phyloP scores from a whole-genome alignment of 2,329 filamentous ascomycete genomes.

The Gaeumannomyces tritici region DNA sequence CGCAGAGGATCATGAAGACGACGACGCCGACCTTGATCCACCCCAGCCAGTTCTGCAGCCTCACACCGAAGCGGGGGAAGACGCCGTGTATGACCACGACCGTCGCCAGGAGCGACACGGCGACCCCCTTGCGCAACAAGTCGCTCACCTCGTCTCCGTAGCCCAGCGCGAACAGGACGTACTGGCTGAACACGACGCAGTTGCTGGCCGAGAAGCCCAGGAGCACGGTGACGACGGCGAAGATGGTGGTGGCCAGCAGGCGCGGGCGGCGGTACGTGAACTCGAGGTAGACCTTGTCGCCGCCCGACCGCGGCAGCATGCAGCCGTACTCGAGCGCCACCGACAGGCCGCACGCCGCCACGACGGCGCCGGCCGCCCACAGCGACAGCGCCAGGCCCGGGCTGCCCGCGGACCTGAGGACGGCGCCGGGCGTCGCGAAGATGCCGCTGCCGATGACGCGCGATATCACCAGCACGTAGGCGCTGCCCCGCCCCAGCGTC shows the following conservation, averaged over 20 bases:
- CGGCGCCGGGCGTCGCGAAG: slow-evolving; percentile 61
- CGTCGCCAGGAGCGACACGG: slow-evolving; percentile 42
- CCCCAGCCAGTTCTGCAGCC: slow-evolving; percentile 50
- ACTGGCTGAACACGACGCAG: slow-evolving; percentile 60
- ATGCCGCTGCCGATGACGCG: slow-evolving; percentile 63
- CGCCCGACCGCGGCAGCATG: slow-evolving; percentile 61
- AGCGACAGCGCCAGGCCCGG: slow-evolving; percentile 51
- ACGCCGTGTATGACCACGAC: slow-evolving; percentile 51
- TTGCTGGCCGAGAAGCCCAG: slow-evolving; percentile 62
- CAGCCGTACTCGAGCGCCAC: slow-evolving; percentile 59
- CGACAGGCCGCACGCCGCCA: slow-evolving; percentile 51
- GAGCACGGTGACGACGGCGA: slow-evolving; percentile 54
- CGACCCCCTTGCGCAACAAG: slow-evolving; percentile 42
- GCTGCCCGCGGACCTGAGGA: slow-evolving; percentile 57
- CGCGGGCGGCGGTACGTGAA: slow-evolving; percentile 55
- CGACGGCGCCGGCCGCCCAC: slow-evolving; percentile 53
- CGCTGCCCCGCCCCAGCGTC: slow-evolving; percentile 51
- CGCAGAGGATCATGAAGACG: slow-evolving; percentile 50
- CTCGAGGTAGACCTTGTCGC: slow-evolving; percentile 62
- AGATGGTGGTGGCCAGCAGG: slow-evolving; percentile 53
- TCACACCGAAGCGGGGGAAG: slow-evolving; percentile 46
- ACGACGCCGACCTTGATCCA: slow-evolving; percentile 55
- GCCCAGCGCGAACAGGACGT: slow-evolving; percentile 49
- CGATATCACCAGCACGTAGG: slow-evolving; percentile 59
- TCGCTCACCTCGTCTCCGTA: slow-evolving; percentile 34